Evolutionary conservation across 2,329 filamentous ascomycete species (phyloP), one percentile per base, ranked within the genome.

Genomic region (Verticillium dahliae): DNA sequence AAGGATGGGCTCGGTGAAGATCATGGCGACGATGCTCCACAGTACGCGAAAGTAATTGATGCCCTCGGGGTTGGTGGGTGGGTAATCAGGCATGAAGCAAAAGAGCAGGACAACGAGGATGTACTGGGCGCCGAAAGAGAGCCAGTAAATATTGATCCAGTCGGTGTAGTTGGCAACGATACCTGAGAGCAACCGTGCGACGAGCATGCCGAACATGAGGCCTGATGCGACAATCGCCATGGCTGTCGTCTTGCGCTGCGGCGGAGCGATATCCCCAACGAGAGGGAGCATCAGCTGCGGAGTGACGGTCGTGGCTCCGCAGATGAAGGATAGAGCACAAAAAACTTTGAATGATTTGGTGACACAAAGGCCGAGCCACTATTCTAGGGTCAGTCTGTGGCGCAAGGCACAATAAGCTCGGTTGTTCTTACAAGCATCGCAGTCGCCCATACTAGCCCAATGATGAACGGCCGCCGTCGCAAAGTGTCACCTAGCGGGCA

Each of bases 71-170:
- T 92, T 93, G 4, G 89, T 89, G 1, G 84, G 82, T 0, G 90
- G 91, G 66, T 95, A 95, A 71, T 93, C 90, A 0, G 90, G 90
- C 87, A 95, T 89, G 73, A 87, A 90, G 55, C 86, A 71, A 77
- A 85, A 93, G 6, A 94, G 81, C 0, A 88, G 74, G 6, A 77
- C 65, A 61, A 88, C 82, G 64, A 94, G 87, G 9, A 85, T 69
- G 67, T 85, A 88, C 73, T 95, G 91, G 0, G 90, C 76, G 0
- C 81, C 90, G 5, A 93, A 83, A 0, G 89, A 83, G 63, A 93
- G 78, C 89, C 90, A 94, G 77, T 92, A 95, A 7, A 94, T 86
- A 62, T 84, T 85, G 31, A 91, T 81, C 91, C 91, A 95, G 65
- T 82, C 80, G 0, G 86, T 87, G 69, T 85, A 92, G 67, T 91